A percentile compares a stretch with the other conserved stretches of the same genome.
Evolutionary conservation across 805 yeast species (phyloP).

Genomic region (Suhomyces emberorum): DNA sequence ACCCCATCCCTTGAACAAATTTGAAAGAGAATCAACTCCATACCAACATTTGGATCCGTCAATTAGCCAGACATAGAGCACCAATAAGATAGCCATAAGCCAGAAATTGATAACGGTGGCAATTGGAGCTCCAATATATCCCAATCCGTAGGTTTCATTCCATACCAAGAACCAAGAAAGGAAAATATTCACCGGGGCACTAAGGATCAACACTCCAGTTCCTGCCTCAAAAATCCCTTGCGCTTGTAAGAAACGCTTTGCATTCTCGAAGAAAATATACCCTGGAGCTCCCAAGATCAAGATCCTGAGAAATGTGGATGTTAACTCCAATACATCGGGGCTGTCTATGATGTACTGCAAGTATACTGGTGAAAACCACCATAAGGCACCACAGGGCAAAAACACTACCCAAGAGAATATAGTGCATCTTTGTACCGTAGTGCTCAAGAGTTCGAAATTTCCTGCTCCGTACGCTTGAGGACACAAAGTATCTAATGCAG

Average conservation of each 20-base stretch:
- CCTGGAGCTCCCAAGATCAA: slow-evolving; percentile 41
- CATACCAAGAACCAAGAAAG: slow-evolving; percentile 43
- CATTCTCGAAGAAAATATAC: slow-evolving; percentile 41
- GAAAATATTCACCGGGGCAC: slow-evolving; percentile 41
- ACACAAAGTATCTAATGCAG: slow-evolving; percentile 43
- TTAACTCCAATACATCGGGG: slow-evolving; percentile 31
- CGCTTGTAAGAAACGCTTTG: slow-evolving; percentile 42
- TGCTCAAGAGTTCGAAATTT: slow-evolving; percentile 34
- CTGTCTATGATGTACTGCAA: slow-evolving; percentile 31
- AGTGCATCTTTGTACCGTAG: slow-evolving; percentile 38
- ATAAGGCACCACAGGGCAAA: slow-evolving; percentile 37
- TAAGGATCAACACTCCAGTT: slow-evolving; percentile 38
- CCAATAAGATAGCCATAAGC: slow-evolving; percentile 35
- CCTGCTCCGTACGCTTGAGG: slow-evolving; percentile 47
- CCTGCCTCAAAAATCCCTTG: slow-evolving; percentile 49
- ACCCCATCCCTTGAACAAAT: slow-evolving; percentile 36
- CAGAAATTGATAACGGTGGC: slow-evolving; percentile 43
- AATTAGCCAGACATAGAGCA: slow-evolving; percentile 34
- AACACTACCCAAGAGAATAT: slow-evolving; percentile 31
- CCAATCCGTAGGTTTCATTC: slow-evolving; percentile 37
- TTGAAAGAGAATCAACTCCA: slow-evolving; percentile 44
- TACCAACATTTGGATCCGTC: slow-evolving; percentile 74
- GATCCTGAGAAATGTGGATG: slow-evolving; percentile 33
- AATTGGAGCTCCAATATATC: slow-evolving; percentile 43
- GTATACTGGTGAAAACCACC: slow-evolving; percentile 37